Conservation (phyloP, 2,329 filamentous ascomycete species). For the Verticillium klebahnii region DNA sequence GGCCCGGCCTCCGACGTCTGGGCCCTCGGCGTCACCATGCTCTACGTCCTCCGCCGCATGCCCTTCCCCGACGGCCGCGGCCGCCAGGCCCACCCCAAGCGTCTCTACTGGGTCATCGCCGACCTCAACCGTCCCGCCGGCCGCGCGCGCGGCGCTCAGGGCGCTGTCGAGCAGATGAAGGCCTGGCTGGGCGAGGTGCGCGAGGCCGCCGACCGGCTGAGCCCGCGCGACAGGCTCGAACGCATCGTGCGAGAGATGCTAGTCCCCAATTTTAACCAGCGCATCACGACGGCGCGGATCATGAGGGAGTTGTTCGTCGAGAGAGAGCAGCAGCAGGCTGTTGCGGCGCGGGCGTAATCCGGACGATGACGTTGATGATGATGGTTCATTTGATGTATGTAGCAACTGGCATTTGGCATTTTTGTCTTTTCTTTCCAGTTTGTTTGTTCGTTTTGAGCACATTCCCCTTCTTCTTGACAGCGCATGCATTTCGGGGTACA, state of each 20-base stretch:
- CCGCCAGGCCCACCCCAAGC: slow-evolving; percentile 40
- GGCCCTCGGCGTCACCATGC: slow-evolving; percentile 57
- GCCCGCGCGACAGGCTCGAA: slow-evolving; percentile 44
- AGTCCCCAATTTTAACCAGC: slow-evolving; percentile 42
- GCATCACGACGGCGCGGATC: slow-evolving; percentile 50
- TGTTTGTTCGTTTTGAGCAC: neutral
- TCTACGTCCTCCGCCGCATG: slow-evolving; percentile 53
- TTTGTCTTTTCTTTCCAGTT: neutral
- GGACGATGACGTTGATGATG: neutral
- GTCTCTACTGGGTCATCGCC: slow-evolving; percentile 55
- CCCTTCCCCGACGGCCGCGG: slow-evolving; percentile 49
- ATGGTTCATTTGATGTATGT: neutral
- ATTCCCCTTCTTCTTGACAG: neutral
- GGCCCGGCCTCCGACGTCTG: slow-evolving; percentile 54
- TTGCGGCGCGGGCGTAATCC: slow-evolving; percentile 5
- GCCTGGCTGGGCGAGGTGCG: slow-evolving; percentile 51
- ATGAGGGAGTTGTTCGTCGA: slow-evolving; percentile 31
- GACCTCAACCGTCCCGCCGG: slow-evolving; percentile 42
- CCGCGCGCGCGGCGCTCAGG: neutral
- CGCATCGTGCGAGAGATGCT: slow-evolving; percentile 50
- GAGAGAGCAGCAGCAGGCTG: slow-evolving; percentile 12
- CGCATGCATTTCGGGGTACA: neutral
- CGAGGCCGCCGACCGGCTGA: slow-evolving; percentile 40
- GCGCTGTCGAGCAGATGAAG: slow-evolving; percentile 48
- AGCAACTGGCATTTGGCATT: neutral